These are phyloP conservation scores for Biscogniauxia mediterranea DNA, from an alignment of 2,329 filamentous ascomycete species.

Conservation along the genomic window DNA sequence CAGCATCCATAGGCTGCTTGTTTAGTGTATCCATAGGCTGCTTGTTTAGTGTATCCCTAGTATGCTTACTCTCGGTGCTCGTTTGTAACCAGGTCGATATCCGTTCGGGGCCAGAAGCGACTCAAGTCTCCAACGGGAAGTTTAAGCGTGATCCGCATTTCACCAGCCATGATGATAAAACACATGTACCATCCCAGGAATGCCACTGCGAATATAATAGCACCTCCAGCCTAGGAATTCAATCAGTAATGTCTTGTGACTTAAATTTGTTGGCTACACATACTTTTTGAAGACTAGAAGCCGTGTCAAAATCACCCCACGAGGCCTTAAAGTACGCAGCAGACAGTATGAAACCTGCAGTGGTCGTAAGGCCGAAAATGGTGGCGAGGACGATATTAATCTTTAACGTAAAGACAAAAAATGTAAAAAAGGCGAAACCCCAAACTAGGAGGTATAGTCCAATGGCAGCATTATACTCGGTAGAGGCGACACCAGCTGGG, in stretches of 20 bases:
- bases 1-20: too few relatives aligned
- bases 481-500: slow-evolving; percentile 41
- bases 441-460: slow-evolving; percentile 51
- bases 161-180: slow-evolving; percentile 51
- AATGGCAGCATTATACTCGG: slow-evolving; percentile 48
- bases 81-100: slow-evolving; percentile 29
- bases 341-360: slow-evolving; percentile 44
- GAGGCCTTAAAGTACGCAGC: slow-evolving; percentile 49
- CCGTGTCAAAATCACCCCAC: slow-evolving; percentile 41
- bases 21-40: too few relatives aligned
- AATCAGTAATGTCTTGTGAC: neutral
- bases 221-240: slow-evolving; percentile 33
- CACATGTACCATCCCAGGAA: slow-evolving; percentile 52
- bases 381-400: slow-evolving; percentile 49
- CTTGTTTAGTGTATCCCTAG: too few relatives aligned
- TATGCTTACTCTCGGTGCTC: slow-evolving; percentile 18
- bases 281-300: slow-evolving; percentile 44
- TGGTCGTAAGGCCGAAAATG: slow-evolving; percentile 48
- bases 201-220: slow-evolving; percentile 45
- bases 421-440: slow-evolving; percentile 52
- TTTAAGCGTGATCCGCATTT: slow-evolving; percentile 49
- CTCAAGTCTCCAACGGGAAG: slow-evolving; percentile 51
- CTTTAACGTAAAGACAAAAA: slow-evolving; percentile 49
- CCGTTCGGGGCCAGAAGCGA: slow-evolving; percentile 44
- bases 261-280: slow-evolving; percentile 8